Evolutionary conservation across 2,329 filamentous ascomycete species (phyloP).

Genomic region (Arthrocladium fulminans): DNA sequence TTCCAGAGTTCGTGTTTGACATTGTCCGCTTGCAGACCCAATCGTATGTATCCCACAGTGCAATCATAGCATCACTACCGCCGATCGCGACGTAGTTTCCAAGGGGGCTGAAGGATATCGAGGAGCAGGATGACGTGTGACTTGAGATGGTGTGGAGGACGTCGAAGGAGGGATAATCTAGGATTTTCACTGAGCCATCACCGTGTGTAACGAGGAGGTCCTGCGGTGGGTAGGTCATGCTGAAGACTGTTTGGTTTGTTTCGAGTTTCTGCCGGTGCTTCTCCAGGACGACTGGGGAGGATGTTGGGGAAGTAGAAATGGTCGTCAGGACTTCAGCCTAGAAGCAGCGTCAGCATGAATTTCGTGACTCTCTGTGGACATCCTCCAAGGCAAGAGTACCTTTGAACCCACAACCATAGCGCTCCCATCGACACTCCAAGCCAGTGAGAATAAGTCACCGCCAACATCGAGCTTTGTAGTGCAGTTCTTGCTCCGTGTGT

Average conservation of each 20-base stretch:
- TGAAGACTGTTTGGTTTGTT: conserved; percentile 42
- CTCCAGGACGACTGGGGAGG: conserved; percentile 32
- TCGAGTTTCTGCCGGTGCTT: conserved; percentile 38
- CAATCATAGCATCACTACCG: conserved; percentile 41
- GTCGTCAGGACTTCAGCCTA: conserved; percentile 42
- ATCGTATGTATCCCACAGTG: conserved; percentile 44
- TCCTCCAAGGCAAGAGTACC: conserved; percentile 30
- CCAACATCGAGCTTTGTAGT: conserved; percentile 41
- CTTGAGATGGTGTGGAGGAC: conserved; percentile 39
- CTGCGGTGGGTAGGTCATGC: conserved; percentile 34
- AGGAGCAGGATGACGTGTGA: conserved; percentile 41
- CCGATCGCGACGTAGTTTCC: conserved; percentile 42
- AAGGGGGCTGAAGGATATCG: conserved; percentile 38
- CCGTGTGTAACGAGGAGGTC: conserved; percentile 46
- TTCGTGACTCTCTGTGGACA: not conserved
- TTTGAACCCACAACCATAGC: conserved; percentile 40
- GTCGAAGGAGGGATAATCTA: conserved; percentile 39
- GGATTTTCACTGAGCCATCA: conserved; percentile 41
- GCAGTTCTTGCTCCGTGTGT: conserved; percentile 41
- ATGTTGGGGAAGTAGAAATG: conserved; percentile 34
- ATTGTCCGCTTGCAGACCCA: conserved; percentile 43
- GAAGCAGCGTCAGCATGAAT: conserved; percentile 5
- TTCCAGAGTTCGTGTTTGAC: conserved; percentile 36
- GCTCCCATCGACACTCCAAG: conserved; percentile 41
- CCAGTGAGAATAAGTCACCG: conserved; percentile 41